Evolutionary conservation across 306 rosid species (phyloP).

Genomic region (Sindora glabra): DNA sequence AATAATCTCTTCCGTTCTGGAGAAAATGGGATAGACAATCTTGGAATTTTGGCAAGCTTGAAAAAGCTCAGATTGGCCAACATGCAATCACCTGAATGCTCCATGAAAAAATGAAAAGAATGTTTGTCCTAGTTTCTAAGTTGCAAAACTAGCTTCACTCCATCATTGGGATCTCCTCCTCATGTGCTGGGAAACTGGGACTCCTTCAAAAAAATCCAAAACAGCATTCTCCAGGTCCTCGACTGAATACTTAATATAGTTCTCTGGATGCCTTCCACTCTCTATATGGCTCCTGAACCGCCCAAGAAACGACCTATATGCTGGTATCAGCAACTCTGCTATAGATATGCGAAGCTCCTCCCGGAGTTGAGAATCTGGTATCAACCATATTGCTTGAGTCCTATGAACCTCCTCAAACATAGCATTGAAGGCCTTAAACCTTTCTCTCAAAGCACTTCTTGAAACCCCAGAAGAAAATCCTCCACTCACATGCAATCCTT

Average conservation of each 20-base stretch:
- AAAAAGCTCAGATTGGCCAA: slow-evolving; percentile 36
- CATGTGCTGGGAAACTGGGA: slow-evolving; percentile 59
- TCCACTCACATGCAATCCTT: slow-evolving; percentile 84
- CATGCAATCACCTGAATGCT: slow-evolving; percentile 45
- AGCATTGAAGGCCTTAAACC: slow-evolving; percentile 91
- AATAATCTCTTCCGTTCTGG: slow-evolving; percentile 19
- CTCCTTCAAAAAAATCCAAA: slow-evolving; percentile 88
- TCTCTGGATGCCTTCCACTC: slow-evolving; percentile 95
- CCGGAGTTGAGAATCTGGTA: slow-evolving; percentile 91
- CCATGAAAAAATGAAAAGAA: slow-evolving; percentile 80
- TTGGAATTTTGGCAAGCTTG: slow-evolving; percentile 28
- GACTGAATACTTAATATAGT: slow-evolving; percentile 82
- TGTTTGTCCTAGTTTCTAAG: slow-evolving; percentile 64
- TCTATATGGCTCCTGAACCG: slow-evolving; percentile 81
- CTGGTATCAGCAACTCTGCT: slow-evolving; percentile 83
- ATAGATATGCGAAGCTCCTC: slow-evolving; percentile 88
- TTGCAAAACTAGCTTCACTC: slow-evolving; percentile 36
- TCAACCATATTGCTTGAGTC: slow-evolving; percentile 81
- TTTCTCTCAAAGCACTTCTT: slow-evolving; percentile 83
- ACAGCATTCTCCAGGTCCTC: slow-evolving; percentile 79
- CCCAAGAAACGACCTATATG: slow-evolving; percentile 90
- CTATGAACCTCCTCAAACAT: slow-evolving; percentile 96
- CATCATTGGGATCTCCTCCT: slow-evolving; percentile 81
- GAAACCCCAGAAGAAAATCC: slow-evolving; percentile 90
- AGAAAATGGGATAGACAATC: slow-evolving; percentile 19